Percentiles rank a stretch among this genome's conserved stretches.
phyloP scores from a whole-genome alignment of 2,329 filamentous ascomycete genomes.

The Beauveria sp. region DNA sequence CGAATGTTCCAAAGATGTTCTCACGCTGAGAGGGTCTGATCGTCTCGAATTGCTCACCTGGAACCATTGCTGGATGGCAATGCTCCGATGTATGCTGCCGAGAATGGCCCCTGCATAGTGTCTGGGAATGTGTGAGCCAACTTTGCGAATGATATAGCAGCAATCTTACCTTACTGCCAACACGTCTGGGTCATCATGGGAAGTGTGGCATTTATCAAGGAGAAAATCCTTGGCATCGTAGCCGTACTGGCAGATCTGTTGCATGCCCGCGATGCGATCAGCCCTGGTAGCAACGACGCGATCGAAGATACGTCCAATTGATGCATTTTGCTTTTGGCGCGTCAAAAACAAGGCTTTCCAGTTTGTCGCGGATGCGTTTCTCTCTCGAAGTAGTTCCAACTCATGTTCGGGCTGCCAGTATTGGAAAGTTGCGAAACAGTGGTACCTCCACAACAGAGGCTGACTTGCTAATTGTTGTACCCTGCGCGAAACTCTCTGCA shows the following conservation, averaged over 20 bases:
- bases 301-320: conserved; percentile 51
- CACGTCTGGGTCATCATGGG: conserved; percentile 59
- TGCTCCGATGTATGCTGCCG: conserved; percentile 70
- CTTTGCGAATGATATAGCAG: conserved; percentile 10
- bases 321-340: conserved; percentile 44
- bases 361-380: conserved; percentile 47
- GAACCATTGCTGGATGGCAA: conserved; percentile 71
- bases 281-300: conserved; percentile 64
- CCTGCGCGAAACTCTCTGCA: conserved; percentile 52
- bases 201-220: conserved; percentile 53
- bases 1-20: conserved; percentile 55
- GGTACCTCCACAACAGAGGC: conserved; percentile 69
- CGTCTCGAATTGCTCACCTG: conserved; percentile 23
- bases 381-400: conserved; percentile 47
- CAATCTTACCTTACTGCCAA: conserved; percentile 58
- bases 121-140: conserved; percentile 30
- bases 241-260: conserved; percentile 62
- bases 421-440: conserved; percentile 61
- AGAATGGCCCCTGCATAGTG: conserved; percentile 71
- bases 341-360: conserved; percentile 67
- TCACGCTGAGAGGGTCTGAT: conserved; percentile 29
- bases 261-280: conserved; percentile 60
- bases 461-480: conserved; percentile 61
- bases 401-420: conserved; percentile 67
- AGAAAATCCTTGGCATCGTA: conserved; percentile 88